These are phyloP conservation scores for Ceratobasidium papillatum DNA, from an alignment of 1,284 basidiomycete species.

Conservation along the genomic window DNA sequence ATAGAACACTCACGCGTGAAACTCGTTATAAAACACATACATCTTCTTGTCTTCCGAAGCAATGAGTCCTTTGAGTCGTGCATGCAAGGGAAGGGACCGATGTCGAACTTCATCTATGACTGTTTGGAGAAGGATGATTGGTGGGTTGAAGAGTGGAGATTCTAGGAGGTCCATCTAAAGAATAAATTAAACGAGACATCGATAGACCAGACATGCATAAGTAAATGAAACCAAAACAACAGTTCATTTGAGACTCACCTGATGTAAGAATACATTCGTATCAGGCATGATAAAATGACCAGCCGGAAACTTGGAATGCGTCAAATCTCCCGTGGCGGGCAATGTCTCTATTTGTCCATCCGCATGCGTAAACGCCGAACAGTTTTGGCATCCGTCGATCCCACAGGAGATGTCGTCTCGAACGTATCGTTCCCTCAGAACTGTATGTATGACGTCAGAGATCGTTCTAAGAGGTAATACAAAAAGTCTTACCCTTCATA, in stretches of 20 bases:
- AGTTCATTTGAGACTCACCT: no score
- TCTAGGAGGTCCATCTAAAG: constrained; percentile 90
- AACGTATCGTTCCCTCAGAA: constrained; percentile 94
- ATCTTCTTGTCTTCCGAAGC: constrained; percentile 81
- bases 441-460: constrained; percentile 54
- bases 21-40: constrained; percentile 95
- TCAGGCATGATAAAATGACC: constrained; percentile 92
- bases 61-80: constrained; percentile 83
- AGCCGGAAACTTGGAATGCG: constrained; percentile 63
- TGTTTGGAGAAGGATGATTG: constrained; percentile 92
- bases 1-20: constrained; percentile 66
- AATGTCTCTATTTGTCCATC: constrained; percentile 54
- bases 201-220: not conserved
- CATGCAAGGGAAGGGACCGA: constrained; percentile 91
- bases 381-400: constrained; percentile 73
- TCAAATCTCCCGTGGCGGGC: constrained; percentile 61
- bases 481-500: constrained; percentile 77
- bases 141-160: constrained; percentile 74
- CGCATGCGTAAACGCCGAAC: constrained; percentile 56
- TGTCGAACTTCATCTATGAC: constrained; percentile 97
- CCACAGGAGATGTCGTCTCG: constrained; percentile 95
- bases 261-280: constrained; percentile 94
- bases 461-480: no score
- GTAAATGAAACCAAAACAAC: no score
- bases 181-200: not conserved